A percentile compares a stretch with the other conserved stretches of the same genome.
phyloP scores from a whole-genome alignment of 148 eudicot species.

The Limonium bicolor region DNA sequence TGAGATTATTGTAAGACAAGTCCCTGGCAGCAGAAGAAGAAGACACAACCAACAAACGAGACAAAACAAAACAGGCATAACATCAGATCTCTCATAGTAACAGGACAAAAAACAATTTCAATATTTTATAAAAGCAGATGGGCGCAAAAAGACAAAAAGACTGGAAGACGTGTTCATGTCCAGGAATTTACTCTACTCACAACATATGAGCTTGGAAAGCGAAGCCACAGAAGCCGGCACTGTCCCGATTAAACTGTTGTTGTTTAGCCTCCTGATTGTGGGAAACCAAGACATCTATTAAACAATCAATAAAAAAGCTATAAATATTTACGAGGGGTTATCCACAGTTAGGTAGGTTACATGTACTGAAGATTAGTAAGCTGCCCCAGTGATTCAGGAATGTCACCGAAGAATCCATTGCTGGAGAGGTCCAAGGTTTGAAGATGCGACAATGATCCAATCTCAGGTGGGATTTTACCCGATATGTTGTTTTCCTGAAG shows the following conservation, averaged over 20 bases:
- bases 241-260: conserved; percentile 69
- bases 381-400: conserved; percentile 51
- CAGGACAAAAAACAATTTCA: conserved; percentile 13
- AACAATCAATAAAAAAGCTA: conserved; percentile 8
- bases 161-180: not conserved
- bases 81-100: conserved; percentile 8
- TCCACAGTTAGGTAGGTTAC: not conserved
- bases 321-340: too few species aligned
- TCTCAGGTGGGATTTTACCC: conserved; percentile 63
- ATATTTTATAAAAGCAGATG: not conserved
- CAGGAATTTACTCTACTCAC: conserved; percentile 39
- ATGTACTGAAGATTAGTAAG: conserved; percentile 30
- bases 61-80: not conserved
- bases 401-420: conserved; percentile 46
- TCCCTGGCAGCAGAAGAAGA: conserved; percentile 41
- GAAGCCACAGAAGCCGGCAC: conserved; percentile 60
- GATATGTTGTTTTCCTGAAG: conserved; percentile 86
- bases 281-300: conserved; percentile 23
- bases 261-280: conserved; percentile 62
- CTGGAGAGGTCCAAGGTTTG: conserved; percentile 85
- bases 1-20: conserved; percentile 90
- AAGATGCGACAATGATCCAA: conserved; percentile 52
- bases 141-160: conserved; percentile 3
- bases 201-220: conserved; percentile 73
- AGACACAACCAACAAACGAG: not conserved